Base-by-base conservation (phyloP, 164 flowering plant genomes). In the Magnolia changhungtana region DNA sequence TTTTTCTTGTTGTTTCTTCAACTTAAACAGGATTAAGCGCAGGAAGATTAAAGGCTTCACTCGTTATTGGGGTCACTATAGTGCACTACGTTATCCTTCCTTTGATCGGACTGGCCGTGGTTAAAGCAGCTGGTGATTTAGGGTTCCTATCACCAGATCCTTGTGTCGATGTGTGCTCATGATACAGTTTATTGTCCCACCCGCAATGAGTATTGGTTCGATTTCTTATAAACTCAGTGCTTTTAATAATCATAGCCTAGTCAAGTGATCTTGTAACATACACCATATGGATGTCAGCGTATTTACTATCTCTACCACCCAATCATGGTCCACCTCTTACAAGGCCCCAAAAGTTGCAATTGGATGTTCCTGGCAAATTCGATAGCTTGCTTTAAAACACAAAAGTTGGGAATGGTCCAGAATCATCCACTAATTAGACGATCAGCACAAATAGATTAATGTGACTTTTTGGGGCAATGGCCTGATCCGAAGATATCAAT, bases 201-300 rank as follows among this genome's bases (percentile, higher is more conserved):
- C 98, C 0, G 98, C 97, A 80, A 93, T 90, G 97, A 88, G 82
- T 80, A 85, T 95, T 14, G 88, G 98, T 95, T 78, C 72, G 88
- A 72, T 1, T 31, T n/a, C 5, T 67, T 27, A 7, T 24, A 67
- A 24, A 29, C 29, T 29, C 69, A 27, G 29, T 37, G 45, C 45
- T 37, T 37, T 37, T 37, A 3, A 37, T 37, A 37, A 37, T 37
- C 45, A 37, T 37, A 37, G 45, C 45, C 45, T 37, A 37, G 45
- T 37, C 45, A 37, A 37, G 45, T 37, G 45, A 37, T 37, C 45
- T 27, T 27, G 29, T 37, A 37, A 55, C 18, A 11, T 55, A 16
- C 61, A 55, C 59, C 61, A 11, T 10, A 55, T 55, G 61, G 61
- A 55, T 55, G 61, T 55, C 13, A 16, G 61, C 2, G 13, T 55